These are phyloP conservation scores for Phytophthora hybrid DNA, from an alignment of 352 stramenopile species.

Conservation along the genomic window DNA sequence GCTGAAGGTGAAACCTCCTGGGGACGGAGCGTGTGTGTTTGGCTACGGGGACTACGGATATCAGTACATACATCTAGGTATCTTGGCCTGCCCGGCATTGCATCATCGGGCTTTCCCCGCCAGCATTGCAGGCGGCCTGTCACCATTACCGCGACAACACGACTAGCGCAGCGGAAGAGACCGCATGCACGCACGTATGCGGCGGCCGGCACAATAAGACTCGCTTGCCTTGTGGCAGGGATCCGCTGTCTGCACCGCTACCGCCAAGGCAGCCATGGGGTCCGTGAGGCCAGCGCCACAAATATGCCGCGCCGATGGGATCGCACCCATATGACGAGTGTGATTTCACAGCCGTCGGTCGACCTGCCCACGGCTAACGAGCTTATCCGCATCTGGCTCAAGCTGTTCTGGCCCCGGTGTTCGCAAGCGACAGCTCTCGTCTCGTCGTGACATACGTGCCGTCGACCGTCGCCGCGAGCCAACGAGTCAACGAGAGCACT, in stretches of 20 bases:
- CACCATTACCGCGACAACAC: constrained; percentile 24
- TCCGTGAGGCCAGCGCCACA: constrained; percentile 18
- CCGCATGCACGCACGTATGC: constrained; percentile 39
- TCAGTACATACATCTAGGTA: not conserved
- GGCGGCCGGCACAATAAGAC: constrained; percentile 5
- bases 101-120: not conserved
- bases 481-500: constrained; percentile 17
- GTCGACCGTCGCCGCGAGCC: not conserved
- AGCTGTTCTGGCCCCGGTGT: constrained; percentile 4
- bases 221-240: not conserved
- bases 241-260: not conserved
- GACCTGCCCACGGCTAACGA: not conserved
- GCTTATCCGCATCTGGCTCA: constrained; percentile 1
- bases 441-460: constrained; percentile 14
- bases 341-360: constrained; percentile 22
- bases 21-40: not conserved
- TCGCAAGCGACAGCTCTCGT: constrained; percentile 23
- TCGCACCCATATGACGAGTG: constrained; percentile 30
- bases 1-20: not conserved
- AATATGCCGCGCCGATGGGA: not conserved
- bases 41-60: not conserved
- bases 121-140: constrained; percentile 15
- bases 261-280: constrained; percentile 14
- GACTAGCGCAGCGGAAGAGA: constrained; percentile 40
- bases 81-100: not conserved